phyloP scores from a whole-genome alignment of 129 eudicot species.

The Flaveria robusta region DNA sequence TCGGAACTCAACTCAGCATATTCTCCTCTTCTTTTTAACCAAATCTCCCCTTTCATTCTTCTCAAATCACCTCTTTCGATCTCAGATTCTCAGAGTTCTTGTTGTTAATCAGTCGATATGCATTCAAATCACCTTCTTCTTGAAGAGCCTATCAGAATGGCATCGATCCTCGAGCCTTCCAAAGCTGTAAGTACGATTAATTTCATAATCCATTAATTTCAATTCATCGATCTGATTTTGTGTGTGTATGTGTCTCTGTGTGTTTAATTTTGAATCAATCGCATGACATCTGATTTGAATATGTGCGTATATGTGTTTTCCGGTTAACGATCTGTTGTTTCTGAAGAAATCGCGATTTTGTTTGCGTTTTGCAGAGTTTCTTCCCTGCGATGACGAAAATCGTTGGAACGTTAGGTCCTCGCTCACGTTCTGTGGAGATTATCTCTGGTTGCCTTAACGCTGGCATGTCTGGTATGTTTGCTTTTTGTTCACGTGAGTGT shows the following conservation, averaged over 20 bases:
- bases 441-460: slow-evolving; percentile 74
- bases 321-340: background rate
- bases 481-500: background rate
- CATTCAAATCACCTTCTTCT: slow-evolving; percentile 86
- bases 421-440: slow-evolving; percentile 79
- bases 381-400: slow-evolving; percentile 94
- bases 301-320: background rate
- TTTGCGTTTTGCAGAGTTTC: slow-evolving; percentile 50
- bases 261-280: background rate
- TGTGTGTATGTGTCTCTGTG: background rate
- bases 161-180: slow-evolving; percentile 86
- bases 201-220: background rate
- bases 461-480: slow-evolving; percentile 71
- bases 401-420: slow-evolving; percentile 87
- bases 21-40: slow-evolving; percentile 1
- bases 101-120: slow-evolving; percentile 42
- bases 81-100: background rate
- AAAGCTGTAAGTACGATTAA: slow-evolving; percentile 53
- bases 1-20: slow-evolving; percentile 27
- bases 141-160: slow-evolving; percentile 93
- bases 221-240: slow-evolving; percentile 24
- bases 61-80: slow-evolving; percentile 12
- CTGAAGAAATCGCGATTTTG: background rate
- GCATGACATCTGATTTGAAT: background rate
- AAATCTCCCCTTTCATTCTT: background rate